These are phyloP conservation scores for Lachancea cidri DNA, from an alignment of 805 yeast species.

Conservation along the genomic window DNA sequence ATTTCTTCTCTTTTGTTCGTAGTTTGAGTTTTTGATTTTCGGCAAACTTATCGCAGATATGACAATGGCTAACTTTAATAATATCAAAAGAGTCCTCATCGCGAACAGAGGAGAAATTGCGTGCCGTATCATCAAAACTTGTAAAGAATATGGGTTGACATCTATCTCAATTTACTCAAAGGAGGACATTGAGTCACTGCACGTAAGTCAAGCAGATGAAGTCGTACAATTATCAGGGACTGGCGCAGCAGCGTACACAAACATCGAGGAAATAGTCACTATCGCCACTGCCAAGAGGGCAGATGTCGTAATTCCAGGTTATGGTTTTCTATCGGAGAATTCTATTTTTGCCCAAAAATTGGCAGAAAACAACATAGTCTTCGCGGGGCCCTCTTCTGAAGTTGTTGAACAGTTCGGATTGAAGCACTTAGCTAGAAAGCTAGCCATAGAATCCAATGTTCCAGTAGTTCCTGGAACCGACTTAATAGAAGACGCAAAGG, in stretches of 20 bases:
- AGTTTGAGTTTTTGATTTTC: no score
- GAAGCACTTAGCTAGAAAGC: slow-evolving; percentile 94
- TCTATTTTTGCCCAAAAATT: slow-evolving; percentile 93
- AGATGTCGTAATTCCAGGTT: slow-evolving; percentile 97
- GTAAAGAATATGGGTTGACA: slow-evolving; percentile 70
- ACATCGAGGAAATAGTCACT: slow-evolving; percentile 74
- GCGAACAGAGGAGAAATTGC: slow-evolving; percentile 99
- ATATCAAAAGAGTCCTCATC: slow-evolving; percentile 69
- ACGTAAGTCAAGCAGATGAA: slow-evolving; percentile 76
- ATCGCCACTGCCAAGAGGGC: slow-evolving; percentile 84
- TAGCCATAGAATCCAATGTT: slow-evolving; percentile 83
- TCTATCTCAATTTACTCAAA: slow-evolving; percentile 89
- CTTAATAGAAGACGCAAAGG: slow-evolving; percentile 61
- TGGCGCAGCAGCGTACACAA: slow-evolving; percentile 88
- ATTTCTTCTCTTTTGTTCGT: no score
- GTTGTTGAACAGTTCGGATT: slow-evolving; percentile 87
- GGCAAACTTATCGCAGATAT: no score
- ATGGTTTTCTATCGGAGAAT: slow-evolving; percentile 93
- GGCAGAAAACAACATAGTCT: slow-evolving; percentile 73
- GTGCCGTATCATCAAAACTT: slow-evolving; percentile 84
- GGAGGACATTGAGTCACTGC: slow-evolving; percentile 83
- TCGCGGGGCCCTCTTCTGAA: slow-evolving; percentile 97
- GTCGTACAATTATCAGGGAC: slow-evolving; percentile 79
- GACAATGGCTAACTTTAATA: neutral
- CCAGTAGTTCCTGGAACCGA: slow-evolving; percentile 98